phyloP scores from a whole-genome alignment of 108 stramenopile genomes.

The Conticribra guillardii region DNA sequence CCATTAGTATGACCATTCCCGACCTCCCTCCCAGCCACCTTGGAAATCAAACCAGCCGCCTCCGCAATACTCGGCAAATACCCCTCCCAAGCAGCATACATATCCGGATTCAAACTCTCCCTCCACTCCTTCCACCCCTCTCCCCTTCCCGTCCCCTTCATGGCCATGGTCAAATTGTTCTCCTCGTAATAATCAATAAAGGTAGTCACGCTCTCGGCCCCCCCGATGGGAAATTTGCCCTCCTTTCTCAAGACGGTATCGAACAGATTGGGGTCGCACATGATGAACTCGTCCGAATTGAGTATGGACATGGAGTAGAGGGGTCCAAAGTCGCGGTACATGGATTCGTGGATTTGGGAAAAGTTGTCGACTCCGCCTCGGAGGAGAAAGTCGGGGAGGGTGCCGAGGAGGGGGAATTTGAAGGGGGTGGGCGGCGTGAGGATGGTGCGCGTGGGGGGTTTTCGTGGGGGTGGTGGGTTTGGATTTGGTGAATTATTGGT shows the following conservation, averaged over 20 bases:
- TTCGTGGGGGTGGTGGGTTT: slow-evolving; percentile 4
- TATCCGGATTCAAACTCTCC: slow-evolving; percentile 8
- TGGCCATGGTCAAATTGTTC: slow-evolving; percentile 33
- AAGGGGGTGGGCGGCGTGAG: slow-evolving; percentile 16
- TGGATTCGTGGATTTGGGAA: slow-evolving; percentile 22
- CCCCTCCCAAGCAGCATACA: slow-evolving; percentile 23
- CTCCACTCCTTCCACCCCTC: slow-evolving; percentile 36
- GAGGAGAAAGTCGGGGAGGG: slow-evolving; percentile 29
- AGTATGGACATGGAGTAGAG: slow-evolving; percentile 16
- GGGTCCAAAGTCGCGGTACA: slow-evolving; percentile 30
- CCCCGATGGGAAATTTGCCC: slow-evolving; percentile 31
- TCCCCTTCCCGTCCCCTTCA: slow-evolving; percentile 13
- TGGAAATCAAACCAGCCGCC: slow-evolving; percentile 1
- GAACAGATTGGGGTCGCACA: slow-evolving; percentile 18
- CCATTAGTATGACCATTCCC: too few relatives aligned
- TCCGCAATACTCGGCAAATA: slow-evolving; percentile 28
- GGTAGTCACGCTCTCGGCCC: slow-evolving; percentile 7
- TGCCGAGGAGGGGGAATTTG: slow-evolving; percentile 39
- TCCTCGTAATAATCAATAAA: slow-evolving; percentile 24
- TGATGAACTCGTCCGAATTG: not conserved
- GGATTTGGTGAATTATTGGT: too few relatives aligned
- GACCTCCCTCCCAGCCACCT: slow-evolving; percentile 24
- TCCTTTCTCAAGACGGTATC: slow-evolving; percentile 12
- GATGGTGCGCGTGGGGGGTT: not conserved
- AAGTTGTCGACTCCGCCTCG: slow-evolving; percentile 30